Base-by-base conservation (phyloP, 129 eudicot genomes). In the carrot (Daucus carota) region DNA sequence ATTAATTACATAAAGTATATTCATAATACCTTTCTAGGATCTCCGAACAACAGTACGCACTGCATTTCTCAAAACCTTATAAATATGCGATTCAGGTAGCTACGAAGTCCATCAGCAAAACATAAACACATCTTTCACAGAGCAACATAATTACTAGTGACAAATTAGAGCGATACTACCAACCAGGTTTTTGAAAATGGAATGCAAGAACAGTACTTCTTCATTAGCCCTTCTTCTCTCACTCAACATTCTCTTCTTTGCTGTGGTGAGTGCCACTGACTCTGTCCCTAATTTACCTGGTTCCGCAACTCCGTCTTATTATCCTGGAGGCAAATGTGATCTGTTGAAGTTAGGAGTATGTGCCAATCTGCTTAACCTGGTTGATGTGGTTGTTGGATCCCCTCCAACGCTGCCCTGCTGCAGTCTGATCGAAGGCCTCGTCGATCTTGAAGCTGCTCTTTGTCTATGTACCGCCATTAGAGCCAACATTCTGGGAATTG, bases 381-480 rank as follows among this genome's bases (percentile, higher is more conserved):
- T 52, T 7, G 15, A 52, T 52, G 62, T 52, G 4, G 62, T 52
- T 3, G 28, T 52, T 52, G 62, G 62, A 52, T 1, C 62, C 8
- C 62, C 62, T 17, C 62, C 62, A 52, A 52, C 62, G 15, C 62
- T 52, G 22, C 62, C 87, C 42, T 89, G 95, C 36, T 89, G 95
- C 73, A 69, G 76, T 47, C 84, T 89, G 38, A 72, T 89, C 12
- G 22, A 82, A 57, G 91, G 89, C 24, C 84, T 86, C 34, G 83
- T 68, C 45, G 87, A 86, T 57, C 87, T 89, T 1, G 94, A 89
- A 76, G 94, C 90, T 6, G 95, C 95, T 3, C 74, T 84, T 8
- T 89, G 95, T 77, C 89, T 89, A 46, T 89, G 95, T 82, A 87
- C 89, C 47, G 91, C 89, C 54, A 81, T 89, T 17, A 84, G 82